These are phyloP conservation scores for Chlorella vulgaris DNA, from an alignment of 139 green algal species.

Conservation along the genomic window DNA sequence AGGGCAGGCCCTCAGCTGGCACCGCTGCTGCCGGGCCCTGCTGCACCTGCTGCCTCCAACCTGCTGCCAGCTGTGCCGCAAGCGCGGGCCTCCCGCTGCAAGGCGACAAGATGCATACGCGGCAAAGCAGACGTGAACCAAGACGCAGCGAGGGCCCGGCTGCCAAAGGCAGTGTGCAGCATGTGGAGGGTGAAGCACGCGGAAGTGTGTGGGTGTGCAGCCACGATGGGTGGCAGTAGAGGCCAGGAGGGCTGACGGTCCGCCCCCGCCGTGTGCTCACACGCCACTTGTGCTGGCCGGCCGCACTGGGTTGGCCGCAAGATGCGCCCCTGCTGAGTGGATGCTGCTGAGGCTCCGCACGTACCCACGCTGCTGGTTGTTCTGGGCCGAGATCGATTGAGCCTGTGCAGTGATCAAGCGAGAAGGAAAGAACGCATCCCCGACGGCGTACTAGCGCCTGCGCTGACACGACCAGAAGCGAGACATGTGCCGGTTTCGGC, in stretches of 20 bases:
- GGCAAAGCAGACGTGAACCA: neutral
- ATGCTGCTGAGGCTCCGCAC: neutral
- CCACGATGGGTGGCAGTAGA: neutral
- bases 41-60: neutral
- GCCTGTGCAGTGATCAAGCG: conserved; percentile 19
- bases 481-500: neutral
- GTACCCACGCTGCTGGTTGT: neutral
- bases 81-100: neutral
- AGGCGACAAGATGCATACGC: neutral
- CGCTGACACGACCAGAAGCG: too few species aligned
- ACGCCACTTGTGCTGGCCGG: too few species aligned
- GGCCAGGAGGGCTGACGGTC: neutral
- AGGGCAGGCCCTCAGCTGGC: neutral
- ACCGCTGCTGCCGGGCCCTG: neutral
- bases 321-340: neutral
- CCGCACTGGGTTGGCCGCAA: neutral
- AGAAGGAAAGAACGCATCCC: conserved; percentile 19
- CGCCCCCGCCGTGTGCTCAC: too few species aligned
- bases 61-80: neutral
- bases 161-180: too few species aligned
- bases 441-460: conserved; percentile 22
- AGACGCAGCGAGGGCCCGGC: too few species aligned
- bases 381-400: too few species aligned
- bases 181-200: too few species aligned
- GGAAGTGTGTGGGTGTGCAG: too few species aligned